Conservation (phyloP, 1,284 basidiomycete species). For the Microbotryum violaceum region DNA sequence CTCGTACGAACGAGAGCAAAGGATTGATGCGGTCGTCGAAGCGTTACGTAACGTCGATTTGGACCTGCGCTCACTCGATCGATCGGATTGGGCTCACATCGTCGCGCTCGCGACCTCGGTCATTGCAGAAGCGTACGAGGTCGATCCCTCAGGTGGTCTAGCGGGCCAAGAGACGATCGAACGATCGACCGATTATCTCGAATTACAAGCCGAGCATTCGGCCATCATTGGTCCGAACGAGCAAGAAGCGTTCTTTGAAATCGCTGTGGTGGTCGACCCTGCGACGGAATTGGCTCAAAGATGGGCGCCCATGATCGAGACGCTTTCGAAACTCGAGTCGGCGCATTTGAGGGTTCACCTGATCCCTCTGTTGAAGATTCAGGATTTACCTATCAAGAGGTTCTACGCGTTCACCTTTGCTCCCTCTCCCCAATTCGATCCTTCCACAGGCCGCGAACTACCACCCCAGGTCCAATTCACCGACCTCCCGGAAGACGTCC, state of each 20-base stretch:
- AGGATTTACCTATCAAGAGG: conserved; percentile 79
- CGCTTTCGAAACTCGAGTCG: conserved; percentile 43
- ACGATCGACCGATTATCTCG: conserved; percentile 51
- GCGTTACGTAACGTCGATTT: conserved; percentile 47
- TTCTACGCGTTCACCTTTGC: conserved; percentile 79
- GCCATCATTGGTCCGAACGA: conserved; percentile 63
- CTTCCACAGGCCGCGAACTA: conserved; percentile 40
- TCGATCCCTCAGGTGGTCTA: conserved; percentile 60
- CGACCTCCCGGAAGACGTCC: conserved; percentile 56
- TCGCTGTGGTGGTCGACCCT: conserved; percentile 75
- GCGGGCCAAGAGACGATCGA: conserved; percentile 45
- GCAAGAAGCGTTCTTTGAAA: conserved; percentile 58
- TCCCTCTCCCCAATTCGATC: conserved; percentile 57
- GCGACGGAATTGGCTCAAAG: conserved; percentile 74
- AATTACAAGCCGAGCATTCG: conserved; percentile 58
- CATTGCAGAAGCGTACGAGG: conserved; percentile 56
- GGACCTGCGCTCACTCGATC: background rate
- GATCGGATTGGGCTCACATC: conserved; percentile 53
- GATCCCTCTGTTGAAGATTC: conserved; percentile 55
- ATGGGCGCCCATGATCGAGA: conserved; percentile 64
- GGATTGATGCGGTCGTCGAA: conserved; percentile 58
- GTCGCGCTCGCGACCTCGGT: conserved; percentile 62
- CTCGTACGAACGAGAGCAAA: conserved; percentile 61
- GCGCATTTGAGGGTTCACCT: conserved; percentile 65
- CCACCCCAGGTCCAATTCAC: conserved; percentile 47